Base-by-base conservation (phyloP, 169 alveolate species). In the Plasmodium inui region DNA sequence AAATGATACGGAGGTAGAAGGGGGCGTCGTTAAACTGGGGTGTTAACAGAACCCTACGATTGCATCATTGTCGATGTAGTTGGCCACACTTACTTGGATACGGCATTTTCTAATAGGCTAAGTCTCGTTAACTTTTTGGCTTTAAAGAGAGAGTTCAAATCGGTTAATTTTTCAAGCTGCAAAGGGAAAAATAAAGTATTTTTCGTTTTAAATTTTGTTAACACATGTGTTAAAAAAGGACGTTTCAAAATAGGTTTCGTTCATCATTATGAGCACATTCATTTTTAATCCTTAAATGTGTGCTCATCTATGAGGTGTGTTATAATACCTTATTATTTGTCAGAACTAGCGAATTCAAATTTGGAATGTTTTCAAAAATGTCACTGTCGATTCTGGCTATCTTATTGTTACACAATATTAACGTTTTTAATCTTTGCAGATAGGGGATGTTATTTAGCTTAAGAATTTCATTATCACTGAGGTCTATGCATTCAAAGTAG, bases 381-480 rank as follows among this genome's bases (percentile, higher is more conserved):
- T 96, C 98, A 9, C 84, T 89, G 10, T 96, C 97, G 17, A 97
- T 97, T 78, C 97, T 94, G 26, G 97, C 92, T 57, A 97, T 94
- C 61, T 97, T 85, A 78, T 97, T 97, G 90, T 97, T 97, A 90
- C 97, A 92, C 83, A 95, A 71, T 92, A 98, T 98, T 95, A 98
- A 88, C 26, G 98, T 95, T 83, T 91, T 96, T 74, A 98, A 95
- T 61, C 97, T 96, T 53, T 96, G 96, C 32, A 98, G 95, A 78
- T 96, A 97, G 32, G 98, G 98, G 46, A 98, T 90, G 83, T 96
- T 97, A 44, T 96, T 97, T 53, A 98, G 96, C 92, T 97, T 97
- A 39, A 96, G 96, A 14, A 98, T 97, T 89, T 98, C 98, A 89
- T 98, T 98, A 96, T 98, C 98, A 85, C 97, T 96, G 83, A 98